Evolutionary conservation across 2,329 filamentous ascomycete species (phyloP).

Genomic region (Aspergillus ustus): DNA sequence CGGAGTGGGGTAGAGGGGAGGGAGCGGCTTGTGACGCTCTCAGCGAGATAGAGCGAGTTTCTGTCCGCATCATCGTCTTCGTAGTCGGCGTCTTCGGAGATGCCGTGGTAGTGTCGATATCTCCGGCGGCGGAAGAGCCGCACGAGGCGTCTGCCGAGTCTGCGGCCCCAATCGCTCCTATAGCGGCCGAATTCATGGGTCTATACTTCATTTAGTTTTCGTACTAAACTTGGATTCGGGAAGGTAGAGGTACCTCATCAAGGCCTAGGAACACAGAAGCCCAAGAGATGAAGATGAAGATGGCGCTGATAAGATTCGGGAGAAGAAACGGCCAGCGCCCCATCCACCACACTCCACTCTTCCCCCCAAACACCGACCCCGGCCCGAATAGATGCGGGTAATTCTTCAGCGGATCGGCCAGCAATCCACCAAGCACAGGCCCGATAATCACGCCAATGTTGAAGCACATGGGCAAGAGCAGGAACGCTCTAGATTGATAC

Average conservation of each 20-base stretch:
- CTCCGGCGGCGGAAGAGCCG: slow-evolving; percentile 29
- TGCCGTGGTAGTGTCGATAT: slow-evolving; percentile 40
- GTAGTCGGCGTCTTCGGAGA: slow-evolving; percentile 34
- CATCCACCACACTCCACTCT: slow-evolving; percentile 67
- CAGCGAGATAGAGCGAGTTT: slow-evolving; percentile 40
- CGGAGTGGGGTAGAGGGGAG: slow-evolving; percentile 32
- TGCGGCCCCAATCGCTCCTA: slow-evolving; percentile 47
- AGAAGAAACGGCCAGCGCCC: slow-evolving; percentile 69
- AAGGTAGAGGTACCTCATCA: slow-evolving; percentile 60
- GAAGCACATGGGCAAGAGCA: slow-evolving; percentile 70
- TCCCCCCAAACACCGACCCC: slow-evolving; percentile 60
- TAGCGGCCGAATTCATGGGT: slow-evolving; percentile 46
- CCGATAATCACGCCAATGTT: slow-evolving; percentile 68
- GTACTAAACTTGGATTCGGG: not conserved
- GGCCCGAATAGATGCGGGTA: slow-evolving; percentile 68
- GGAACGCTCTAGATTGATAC: slow-evolving; percentile 59
- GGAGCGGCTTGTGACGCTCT: slow-evolving; percentile 31
- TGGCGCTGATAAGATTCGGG: slow-evolving; percentile 69
- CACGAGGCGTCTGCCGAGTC: slow-evolving; percentile 41
- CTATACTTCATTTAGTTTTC: slow-evolving; percentile 17
- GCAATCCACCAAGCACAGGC: slow-evolving; percentile 65
- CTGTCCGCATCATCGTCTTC: not conserved
- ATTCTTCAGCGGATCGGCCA: slow-evolving; percentile 68
- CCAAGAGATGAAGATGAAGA: slow-evolving; percentile 62
- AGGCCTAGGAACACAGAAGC: slow-evolving; percentile 65